A percentile compares a stretch with the other conserved stretches of the same genome.
Evolutionary conservation across 164 flowering plant genomes (phyloP).

Genomic region (Nelumbo lutea): DNA sequence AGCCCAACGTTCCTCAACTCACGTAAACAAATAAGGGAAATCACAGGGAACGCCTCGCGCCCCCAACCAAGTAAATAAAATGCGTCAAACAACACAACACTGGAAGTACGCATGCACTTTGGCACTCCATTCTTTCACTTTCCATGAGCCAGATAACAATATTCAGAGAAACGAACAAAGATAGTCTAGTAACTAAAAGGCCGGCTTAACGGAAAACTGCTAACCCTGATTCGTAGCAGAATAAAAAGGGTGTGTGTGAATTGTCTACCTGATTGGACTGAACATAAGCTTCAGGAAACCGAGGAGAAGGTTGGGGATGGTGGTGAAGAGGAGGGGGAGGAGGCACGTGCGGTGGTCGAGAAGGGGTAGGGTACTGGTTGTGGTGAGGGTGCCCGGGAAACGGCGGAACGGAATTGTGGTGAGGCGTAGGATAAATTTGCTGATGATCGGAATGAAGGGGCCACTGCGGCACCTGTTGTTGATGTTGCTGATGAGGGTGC

Average conservation of each 20-base stretch:
- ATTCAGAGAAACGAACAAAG: not conserved
- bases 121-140: too few relatives aligned
- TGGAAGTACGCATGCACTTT: too few relatives aligned
- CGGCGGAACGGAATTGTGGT: not conserved
- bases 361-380: slow-evolving; percentile 30
- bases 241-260: not conserved
- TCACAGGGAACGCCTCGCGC: too few relatives aligned
- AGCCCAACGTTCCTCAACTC: too few relatives aligned
- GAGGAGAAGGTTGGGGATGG: slow-evolving; percentile 8
- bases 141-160: too few relatives aligned
- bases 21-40: too few relatives aligned
- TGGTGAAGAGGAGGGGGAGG: slow-evolving; percentile 23
- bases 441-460: slow-evolving; percentile 21
- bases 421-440: slow-evolving; percentile 15
- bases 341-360: slow-evolving; percentile 22
- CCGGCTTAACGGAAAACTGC: not conserved
- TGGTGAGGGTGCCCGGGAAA: slow-evolving; percentile 14
- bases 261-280: slow-evolving; percentile 31
- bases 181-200: not conserved
- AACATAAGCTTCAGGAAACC: slow-evolving; percentile 33
- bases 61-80: too few relatives aligned
- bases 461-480: slow-evolving; percentile 3
- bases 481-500: slow-evolving; percentile 13
- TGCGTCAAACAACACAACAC: too few relatives aligned
- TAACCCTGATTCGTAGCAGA: not conserved